Evolutionary conservation across 345 rosid genomes (phyloP), one percentile per base, ranked within the genome.

Genomic region (Ceriops decandra): DNA sequence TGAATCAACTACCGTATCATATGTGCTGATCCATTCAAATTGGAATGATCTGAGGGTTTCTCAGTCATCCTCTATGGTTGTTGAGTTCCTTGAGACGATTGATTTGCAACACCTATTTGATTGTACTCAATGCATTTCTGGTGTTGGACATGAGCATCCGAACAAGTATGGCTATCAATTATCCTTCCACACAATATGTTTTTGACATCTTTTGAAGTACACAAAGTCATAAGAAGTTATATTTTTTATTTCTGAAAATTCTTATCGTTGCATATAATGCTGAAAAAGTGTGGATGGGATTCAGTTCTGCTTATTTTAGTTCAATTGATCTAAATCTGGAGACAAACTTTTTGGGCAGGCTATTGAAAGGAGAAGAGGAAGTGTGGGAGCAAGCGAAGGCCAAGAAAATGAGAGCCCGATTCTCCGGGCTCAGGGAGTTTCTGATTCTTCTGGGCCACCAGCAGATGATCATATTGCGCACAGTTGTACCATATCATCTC

Each of bases 351-450:
- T 68, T 62, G 28, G 35, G 27, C 72, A 91, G 99, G 97, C 93
- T 21, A 81, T 86, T 70, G 93, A 90, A 77, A 86, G 93, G 73
- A 85, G 84, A 67, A 83, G 99, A 76, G 85, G 84, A 68, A 78
- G 84, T 8, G 49, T 80, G 58, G 77, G 88, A 82, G 84, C 63
- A 60, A 72, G 61, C 0, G 85, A 83, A 58, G 90, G 81, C 85
- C 89, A 10, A 31, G 81, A 64, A 60, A 32, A 49, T 16, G 86
- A 79, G 81, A 82, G 62, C 76, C 87, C 85, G 10, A 30, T 70
- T 62, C 28, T 68, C 5, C 79, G 6, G n/a, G 79, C 52, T 63
- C 77, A 64, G 64, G 68, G 78, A 60, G 70, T 69, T 79, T 58
- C 52, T 63, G 79, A 78, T 53, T 67, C 87, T 68, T 76, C 78